Evolutionary conservation across 352 stramenopile species (phyloP), one percentile per base, ranked within the genome.

Genomic region (Globisporangium acanthophoron): DNA sequence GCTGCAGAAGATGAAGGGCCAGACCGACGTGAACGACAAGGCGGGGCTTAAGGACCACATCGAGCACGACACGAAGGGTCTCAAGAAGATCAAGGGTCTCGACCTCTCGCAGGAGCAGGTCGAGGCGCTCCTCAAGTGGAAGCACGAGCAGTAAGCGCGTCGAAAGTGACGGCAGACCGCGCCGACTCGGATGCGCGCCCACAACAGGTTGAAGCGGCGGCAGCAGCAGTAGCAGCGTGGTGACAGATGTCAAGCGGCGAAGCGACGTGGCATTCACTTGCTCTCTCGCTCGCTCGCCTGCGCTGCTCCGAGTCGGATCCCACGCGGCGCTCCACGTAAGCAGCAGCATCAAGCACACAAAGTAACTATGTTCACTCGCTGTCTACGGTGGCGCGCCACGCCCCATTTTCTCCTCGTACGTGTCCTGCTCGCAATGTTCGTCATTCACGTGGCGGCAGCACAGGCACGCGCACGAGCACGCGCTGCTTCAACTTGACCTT

Each of bases 71-170:
- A 85, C 78, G 68, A 76, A 87, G 64, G 79, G 79, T 12, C 70
- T 94, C 21, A 70, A 85, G 61, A 65, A 75, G 50, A 86, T 94
- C 53, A 16, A 66, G 43, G 85, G 83, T 49, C 68, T 91, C 47
- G 59, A 88, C 40, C 64, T 91, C 60, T 75, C 64, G 50, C 53
- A 77, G n/a, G 80, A 88, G 61, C 80, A 91, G 71, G 63, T 89
- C 51, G 71, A 81, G 27, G 82, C 79, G 54, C 76, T 94, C 54
- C 80, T 94, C 71, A 91, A 94, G 77, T 94, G 85, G 85, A 94
- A 94, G 78, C 84, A 94, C 78, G 70, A 91, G 64, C 79, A 90
- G 64, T 92, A 92, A 73, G 61, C 52, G 37, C 3, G 16, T 24
- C 7, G 7, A 24, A 1, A 27, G 37, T 5, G 37, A 18, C 12